Percentiles rank a stretch among this genome's conserved stretches.
Conservation (phyloP, 1,284 basidiomycete species). For the Cryptococcus sp. region DNA sequence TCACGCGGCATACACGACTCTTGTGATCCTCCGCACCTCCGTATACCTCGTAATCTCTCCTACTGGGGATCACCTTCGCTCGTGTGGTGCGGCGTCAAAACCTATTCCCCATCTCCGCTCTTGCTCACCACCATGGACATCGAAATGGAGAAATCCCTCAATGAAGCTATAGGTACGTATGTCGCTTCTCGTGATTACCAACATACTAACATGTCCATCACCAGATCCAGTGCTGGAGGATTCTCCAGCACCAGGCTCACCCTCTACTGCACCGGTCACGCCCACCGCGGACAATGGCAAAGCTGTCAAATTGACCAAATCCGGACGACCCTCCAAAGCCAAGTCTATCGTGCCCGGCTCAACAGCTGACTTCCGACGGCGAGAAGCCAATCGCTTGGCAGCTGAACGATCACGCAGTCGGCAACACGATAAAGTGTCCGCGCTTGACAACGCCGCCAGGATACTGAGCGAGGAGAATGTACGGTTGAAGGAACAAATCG, state of each 20-base stretch:
- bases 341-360: constrained; percentile 17
- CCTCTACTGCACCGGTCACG: background rate
- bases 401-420: constrained; percentile 48
- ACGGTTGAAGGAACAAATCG: constrained; percentile 41
- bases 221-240: background rate
- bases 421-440: constrained; percentile 38
- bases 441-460: constrained; percentile 40
- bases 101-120: background rate
- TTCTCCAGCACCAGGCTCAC: background rate
- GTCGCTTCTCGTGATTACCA: background rate
- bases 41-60: too few species aligned
- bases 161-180: constrained; percentile 12
- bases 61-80: too few species aligned
- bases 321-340: constrained; percentile 5
- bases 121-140: constrained; percentile 1
- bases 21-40: too few species aligned
- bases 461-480: constrained; percentile 44
- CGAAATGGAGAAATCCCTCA: constrained; percentile 14
- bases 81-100: too few species aligned
- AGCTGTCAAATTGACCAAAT: background rate
- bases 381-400: constrained; percentile 52
- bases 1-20: too few species aligned
- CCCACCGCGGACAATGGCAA: background rate
- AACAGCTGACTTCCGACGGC: constrained; percentile 37
- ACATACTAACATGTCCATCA: background rate